phyloP scores from a whole-genome alignment of 768 basidiomycete genomes.

The Leccinellum rugosiceps region DNA sequence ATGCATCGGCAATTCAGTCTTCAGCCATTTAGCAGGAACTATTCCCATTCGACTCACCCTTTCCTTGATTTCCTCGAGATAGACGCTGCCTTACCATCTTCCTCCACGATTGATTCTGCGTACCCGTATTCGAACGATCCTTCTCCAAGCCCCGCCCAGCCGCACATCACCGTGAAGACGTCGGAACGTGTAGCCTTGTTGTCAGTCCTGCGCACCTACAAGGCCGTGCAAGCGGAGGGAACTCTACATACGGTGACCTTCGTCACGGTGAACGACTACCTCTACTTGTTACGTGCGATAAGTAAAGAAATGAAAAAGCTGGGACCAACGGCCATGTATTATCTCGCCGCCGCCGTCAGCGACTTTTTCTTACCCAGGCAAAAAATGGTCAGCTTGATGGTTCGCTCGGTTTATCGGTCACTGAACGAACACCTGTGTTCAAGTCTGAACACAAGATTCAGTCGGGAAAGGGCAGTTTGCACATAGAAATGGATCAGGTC shows the following conservation, averaged over 20 bases:
- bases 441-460: slow-evolving; percentile 99
- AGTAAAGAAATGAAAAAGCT: slow-evolving; percentile 73
- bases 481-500: slow-evolving; percentile 98
- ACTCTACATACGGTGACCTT: slow-evolving; percentile 84
- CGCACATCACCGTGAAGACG: slow-evolving; percentile 63
- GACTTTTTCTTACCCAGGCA: slow-evolving; percentile 96
- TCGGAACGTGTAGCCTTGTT: slow-evolving; percentile 65
- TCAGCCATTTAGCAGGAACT: slow-evolving; percentile 96
- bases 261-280: slow-evolving; percentile 93
- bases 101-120: slow-evolving; percentile 15
- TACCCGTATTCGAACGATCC: slow-evolving; percentile 32
- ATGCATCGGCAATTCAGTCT: slow-evolving; percentile 98
- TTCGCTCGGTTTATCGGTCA: neutral
- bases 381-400: slow-evolving; percentile 66
- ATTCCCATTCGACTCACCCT: slow-evolving; percentile 96
- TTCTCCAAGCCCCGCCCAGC: slow-evolving; percentile 22
- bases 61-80: slow-evolving; percentile 95
- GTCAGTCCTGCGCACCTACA: slow-evolving; percentile 74
- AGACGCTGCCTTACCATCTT: slow-evolving; percentile 25
- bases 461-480: slow-evolving; percentile 88
- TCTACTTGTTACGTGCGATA: slow-evolving; percentile 84
- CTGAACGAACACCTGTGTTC: neutral
- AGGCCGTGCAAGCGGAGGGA: slow-evolving; percentile 69
- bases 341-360: slow-evolving; percentile 96
- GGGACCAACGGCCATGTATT: slow-evolving; percentile 80